Evolutionary conservation across 2,329 filamentous ascomycete genomes (phyloP).

Genomic region (Penicillium sp.): DNA sequence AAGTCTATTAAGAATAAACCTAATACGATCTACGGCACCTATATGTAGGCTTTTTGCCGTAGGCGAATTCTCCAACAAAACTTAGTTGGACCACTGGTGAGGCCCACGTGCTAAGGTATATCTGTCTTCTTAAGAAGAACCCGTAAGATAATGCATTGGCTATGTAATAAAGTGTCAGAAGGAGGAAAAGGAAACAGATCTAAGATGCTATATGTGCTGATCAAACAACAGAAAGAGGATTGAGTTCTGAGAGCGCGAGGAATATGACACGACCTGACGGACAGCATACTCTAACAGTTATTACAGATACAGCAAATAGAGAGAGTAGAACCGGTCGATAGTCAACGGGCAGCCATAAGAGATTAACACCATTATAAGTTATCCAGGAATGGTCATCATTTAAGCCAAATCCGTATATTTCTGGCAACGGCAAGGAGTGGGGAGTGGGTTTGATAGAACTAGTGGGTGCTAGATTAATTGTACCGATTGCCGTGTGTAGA

Average conservation of each 20-base stretch:
- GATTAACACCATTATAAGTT: constrained; percentile 10
- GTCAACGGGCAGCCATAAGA: constrained; percentile 13
- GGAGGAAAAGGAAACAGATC: too few relatives aligned
- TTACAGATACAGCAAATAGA: not conserved
- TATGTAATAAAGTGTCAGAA: not conserved
- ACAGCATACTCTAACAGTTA: constrained; percentile 1
- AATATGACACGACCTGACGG: constrained; percentile 7
- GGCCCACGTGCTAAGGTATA: too few relatives aligned
- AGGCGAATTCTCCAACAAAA: too few relatives aligned
- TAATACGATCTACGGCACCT: too few relatives aligned
- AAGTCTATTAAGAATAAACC: too few relatives aligned
- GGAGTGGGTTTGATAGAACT: not conserved
- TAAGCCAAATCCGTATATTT: constrained; percentile 2
- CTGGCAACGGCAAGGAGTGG: not conserved
- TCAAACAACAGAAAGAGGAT: not conserved
- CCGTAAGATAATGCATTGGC: too few relatives aligned
- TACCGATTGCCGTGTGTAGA: constrained; percentile 4
- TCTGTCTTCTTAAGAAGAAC: too few relatives aligned
- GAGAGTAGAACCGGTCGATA: constrained; percentile 1
- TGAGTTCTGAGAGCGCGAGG: constrained; percentile 1
- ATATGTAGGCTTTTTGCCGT: too few relatives aligned
- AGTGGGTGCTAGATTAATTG: not conserved
- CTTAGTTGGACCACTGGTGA: too few relatives aligned
- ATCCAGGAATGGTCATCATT: constrained; percentile 4
- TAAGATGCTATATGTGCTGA: too few relatives aligned